Evolutionary conservation across 2,329 filamentous ascomycete genomes (phyloP).

Genomic region (Fonsecaea nubica): DNA sequence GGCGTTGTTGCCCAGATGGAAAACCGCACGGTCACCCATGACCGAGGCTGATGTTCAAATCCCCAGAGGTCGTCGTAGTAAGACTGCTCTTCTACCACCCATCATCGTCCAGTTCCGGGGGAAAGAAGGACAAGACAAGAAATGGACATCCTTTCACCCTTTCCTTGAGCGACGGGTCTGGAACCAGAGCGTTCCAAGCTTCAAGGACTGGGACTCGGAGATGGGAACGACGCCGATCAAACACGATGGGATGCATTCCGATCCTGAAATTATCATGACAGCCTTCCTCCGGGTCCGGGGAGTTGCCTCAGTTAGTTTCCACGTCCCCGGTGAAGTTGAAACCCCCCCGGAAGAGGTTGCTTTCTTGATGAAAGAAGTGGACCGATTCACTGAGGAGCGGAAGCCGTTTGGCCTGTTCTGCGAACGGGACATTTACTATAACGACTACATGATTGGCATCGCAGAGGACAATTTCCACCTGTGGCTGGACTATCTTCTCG

Average conservation of each 20-base stretch:
- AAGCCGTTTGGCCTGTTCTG: background rate
- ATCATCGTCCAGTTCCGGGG: background rate
- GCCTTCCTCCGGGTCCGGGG: background rate
- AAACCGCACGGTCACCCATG: background rate
- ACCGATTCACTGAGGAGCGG: background rate
- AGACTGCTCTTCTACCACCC: background rate
- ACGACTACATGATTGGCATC: background rate
- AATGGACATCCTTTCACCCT: background rate
- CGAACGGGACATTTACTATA: background rate
- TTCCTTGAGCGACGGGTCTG: background rate
- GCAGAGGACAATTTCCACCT: background rate
- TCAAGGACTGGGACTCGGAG: background rate
- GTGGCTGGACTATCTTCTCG: conserved; percentile 1
- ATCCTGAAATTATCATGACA: background rate
- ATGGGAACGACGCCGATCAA: background rate
- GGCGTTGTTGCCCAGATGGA: conserved; percentile 11
- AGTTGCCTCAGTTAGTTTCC: background rate
- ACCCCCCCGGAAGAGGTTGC: background rate
- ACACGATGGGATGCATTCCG: background rate
- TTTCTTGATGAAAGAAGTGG: background rate
- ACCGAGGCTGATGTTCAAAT: background rate
- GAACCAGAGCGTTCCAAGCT: conserved; percentile 6
- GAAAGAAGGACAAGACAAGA: background rate
- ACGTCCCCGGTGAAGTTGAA: background rate
- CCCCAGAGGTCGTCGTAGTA: background rate